Conservation (phyloP, 306 rosid genomes). For the Acmispon strigosus region DNA sequence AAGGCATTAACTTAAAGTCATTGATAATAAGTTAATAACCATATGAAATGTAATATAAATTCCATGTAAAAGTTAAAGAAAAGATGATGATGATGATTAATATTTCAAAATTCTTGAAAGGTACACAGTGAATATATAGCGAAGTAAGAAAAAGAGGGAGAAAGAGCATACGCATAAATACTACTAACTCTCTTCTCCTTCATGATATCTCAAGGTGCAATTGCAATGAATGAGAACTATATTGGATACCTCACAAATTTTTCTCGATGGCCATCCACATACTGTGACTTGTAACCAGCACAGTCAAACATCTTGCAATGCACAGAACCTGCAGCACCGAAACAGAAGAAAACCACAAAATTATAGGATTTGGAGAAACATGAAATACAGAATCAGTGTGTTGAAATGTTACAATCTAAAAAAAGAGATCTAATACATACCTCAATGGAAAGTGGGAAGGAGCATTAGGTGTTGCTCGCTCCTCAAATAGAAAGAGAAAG, state of each 20-base stretch:
- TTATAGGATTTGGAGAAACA: neutral
- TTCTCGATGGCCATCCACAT: conserved; percentile 54
- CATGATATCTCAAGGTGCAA: conserved; percentile 4
- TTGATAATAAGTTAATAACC: neutral
- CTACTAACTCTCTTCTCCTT: conserved; percentile 24
- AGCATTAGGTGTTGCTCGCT: too few relatives aligned
- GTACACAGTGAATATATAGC: neutral
- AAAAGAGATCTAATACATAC: neutral
- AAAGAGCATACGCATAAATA: conserved; percentile 16
- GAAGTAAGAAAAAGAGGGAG: neutral
- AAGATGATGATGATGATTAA: neutral
- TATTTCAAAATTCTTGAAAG: neutral
- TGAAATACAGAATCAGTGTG: neutral
- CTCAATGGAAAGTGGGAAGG: neutral
- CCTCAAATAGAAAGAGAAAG: too few relatives aligned
- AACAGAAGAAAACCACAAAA: neutral
- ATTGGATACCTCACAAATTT: conserved; percentile 61
- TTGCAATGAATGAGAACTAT: conserved; percentile 10
- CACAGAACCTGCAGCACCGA: conserved; percentile 41
- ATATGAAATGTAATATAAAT: neutral
- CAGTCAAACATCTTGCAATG: conserved; percentile 52
- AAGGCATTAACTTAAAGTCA: neutral
- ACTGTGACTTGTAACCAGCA: conserved; percentile 50
- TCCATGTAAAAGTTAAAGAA: neutral
- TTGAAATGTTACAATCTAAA: neutral